Percentiles rank a stretch among this genome's conserved stretches.
These are phyloP conservation scores for Craterostigma plantagineum DNA, from an alignment of 257 asterid species.

Conservation along the genomic window DNA sequence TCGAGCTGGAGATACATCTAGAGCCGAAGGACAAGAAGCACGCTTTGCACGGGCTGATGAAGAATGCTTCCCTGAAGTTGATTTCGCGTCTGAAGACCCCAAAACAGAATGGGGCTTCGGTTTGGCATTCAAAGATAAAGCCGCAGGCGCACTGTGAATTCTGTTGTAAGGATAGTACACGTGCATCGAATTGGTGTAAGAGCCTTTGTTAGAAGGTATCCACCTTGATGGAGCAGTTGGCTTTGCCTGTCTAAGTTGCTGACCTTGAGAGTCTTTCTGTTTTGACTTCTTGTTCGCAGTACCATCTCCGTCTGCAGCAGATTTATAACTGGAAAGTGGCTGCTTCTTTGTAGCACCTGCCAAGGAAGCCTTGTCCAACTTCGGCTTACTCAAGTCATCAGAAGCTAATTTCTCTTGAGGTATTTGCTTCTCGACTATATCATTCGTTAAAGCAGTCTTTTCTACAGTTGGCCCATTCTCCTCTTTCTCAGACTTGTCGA, in stretches of 20 bases:
- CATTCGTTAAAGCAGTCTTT: constrained; percentile 11
- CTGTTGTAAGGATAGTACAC: constrained; percentile 56
- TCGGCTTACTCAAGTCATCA: constrained; percentile 31
- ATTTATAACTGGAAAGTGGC: constrained; percentile 18
- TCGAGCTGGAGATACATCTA: constrained; percentile 15
- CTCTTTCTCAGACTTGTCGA: constrained; percentile 18
- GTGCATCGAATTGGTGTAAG: constrained; percentile 68
- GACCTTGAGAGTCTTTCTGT: constrained; percentile 29
- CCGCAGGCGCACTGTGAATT: constrained; percentile 55
- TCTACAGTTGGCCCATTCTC: constrained; percentile 24
- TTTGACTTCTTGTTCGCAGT: constrained; percentile 30
- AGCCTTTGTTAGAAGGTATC: constrained; percentile 66
- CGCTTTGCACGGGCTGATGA: constrained; percentile 20
- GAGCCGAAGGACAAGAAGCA: constrained; percentile 26
- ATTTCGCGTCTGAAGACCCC: constrained; percentile 18
- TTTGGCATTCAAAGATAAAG: constrained; percentile 26
- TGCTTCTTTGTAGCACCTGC: constrained; percentile 21
- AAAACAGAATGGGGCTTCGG: constrained; percentile 17
- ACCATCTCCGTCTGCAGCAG: constrained; percentile 23
- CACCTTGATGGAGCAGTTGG: constrained; percentile 53
- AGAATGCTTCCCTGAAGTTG: constrained; percentile 1
- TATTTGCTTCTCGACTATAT: constrained; percentile 31
- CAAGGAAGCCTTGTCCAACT: constrained; percentile 26
- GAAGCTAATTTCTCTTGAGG: constrained; percentile 21
- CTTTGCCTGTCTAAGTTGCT: constrained; percentile 33